Evolutionary conservation across 768 basidiomycete genomes (phyloP), one percentile per base, ranked within the genome.

Genomic region (Trametes cinnabarina): DNA sequence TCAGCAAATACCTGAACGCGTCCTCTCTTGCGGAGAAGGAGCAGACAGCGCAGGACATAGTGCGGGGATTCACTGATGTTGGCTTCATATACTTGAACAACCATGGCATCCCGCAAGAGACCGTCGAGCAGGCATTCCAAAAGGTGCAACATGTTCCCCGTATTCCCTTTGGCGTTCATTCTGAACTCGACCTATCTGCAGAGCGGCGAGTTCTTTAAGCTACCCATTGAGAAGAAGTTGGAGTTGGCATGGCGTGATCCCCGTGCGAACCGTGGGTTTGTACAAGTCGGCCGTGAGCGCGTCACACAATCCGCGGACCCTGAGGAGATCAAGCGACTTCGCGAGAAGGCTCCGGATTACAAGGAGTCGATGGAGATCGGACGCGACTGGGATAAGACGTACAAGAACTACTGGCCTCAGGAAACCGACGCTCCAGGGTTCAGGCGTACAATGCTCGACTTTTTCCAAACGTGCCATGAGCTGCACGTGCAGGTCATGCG

Each of bases 311-410:
- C 86, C 23, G 74, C 79, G 30, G 83, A 91, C 70, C 78, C 83
- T 10, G 71, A 77, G 17, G 90, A 92, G 73, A 93, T 94, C 63
- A 86, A 85, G 43, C 71, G 78, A 42, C 74, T 94, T 20, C 84
- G 92, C n/a, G 76, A 74, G 57, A 84, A 83, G 58, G 84, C 92
- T 0, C 92, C 92, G 0, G 92, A 92, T 68, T 84, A 73, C 73
- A 92, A 92, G 71, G 92, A 94, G 71, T 77, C 84, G 8, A 92
- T 94, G 85, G 92, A 95, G 70, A 93, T 95, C 43, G 92, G 93
- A 28, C 80, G 88, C 23, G 91, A 95, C 57, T 88, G 87, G 84
- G 90, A 90, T 63, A 75, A 79, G 15, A 77, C 73, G 37, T 91
- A 87, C 86, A 84, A 81, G 68, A 95, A 95, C 69, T 79, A 79